A percentile compares a stretch with the other conserved stretches of the same genome.
These are phyloP conservation scores for Colletotrichum noveboracense DNA, from an alignment of 2,329 filamentous ascomycete species.

Conservation along the genomic window DNA sequence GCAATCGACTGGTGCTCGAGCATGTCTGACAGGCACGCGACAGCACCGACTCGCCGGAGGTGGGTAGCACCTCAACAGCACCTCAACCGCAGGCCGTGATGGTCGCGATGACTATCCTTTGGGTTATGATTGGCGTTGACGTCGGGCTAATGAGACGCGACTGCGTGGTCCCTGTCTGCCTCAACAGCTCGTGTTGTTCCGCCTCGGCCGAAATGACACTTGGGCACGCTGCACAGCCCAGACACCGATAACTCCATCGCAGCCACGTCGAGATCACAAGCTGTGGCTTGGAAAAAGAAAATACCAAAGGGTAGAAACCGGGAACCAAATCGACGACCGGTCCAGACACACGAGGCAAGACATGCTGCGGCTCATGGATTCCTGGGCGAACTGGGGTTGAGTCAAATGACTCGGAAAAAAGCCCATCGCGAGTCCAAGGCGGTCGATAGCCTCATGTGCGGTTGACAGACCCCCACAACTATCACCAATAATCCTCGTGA, in stretches of 20 bases:
- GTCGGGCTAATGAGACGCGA: neutral
- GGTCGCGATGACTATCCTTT: neutral
- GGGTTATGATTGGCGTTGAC: neutral
- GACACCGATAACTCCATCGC: neutral
- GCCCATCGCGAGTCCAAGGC: neutral
- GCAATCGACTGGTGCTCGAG: neutral
- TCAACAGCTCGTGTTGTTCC: neutral
- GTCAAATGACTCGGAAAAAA: neutral
- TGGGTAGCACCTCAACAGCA: neutral
- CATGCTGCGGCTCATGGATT: neutral
- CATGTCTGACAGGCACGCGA: neutral
- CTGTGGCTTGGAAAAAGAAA: neutral
- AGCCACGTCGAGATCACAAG: neutral
- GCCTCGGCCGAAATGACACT: neutral
- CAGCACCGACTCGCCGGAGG: neutral
- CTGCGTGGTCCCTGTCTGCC: neutral
- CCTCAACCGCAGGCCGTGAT: neutral
- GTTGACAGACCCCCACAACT: neutral
- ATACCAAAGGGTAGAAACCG: neutral
- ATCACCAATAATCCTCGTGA: neutral
- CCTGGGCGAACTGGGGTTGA: neutral
- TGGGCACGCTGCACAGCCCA: neutral
- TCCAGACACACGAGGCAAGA: neutral
- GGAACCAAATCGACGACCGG: neutral
- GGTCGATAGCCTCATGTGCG: conserved; percentile 6